Base-by-base conservation (phyloP, 331 rosid genomes). In the Prunus yedoensis region DNA sequence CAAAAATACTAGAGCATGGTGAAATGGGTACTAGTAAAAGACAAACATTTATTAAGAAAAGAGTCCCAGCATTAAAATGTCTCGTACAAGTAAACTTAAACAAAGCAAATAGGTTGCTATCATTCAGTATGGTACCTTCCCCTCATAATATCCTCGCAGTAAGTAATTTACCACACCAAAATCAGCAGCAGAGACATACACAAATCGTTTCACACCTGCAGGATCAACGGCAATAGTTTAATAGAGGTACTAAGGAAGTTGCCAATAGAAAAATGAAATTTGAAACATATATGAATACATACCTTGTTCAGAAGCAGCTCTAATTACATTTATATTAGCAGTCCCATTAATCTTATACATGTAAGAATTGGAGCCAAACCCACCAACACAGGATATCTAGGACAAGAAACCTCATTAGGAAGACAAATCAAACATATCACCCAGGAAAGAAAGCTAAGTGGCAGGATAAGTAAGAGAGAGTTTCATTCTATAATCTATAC, bases 271-370 rank as follows among this genome's bases (percentile, higher is more conserved):
- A n/a, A n/a, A n/a, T n/a, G n/a, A n/a, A n/a, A n/a, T n/a, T n/a
- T n/a, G n/a, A n/a, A n/a, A n/a, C n/a, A n/a, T n/a, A n/a, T n/a
- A n/a, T n/a, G n/a, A n/a, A n/a, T n/a, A n/a, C n/a, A n/a, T n/a
- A n/a, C n/a, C n/a, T n/a, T n/a, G n/a, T n/a, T n/a, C n/a, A n/a
- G n/a, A n/a, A 77, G 99, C 97, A 51, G 89, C 90, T 88, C 97
- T 84, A 64, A 94, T 86, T 65, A 97, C 99, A 83, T 92, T 94
- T 86, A 94, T 92, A 81, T 94, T 94, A 38, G 99, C 93, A 76
- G 97, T 92, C 73, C 97, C 99, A 66, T 94, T 94, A 74, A 94
- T 90, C 88, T 90, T 92, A 85, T 89, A 94, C 99, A 94, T 94
- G 74, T 89, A 75, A 0, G 99, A 85, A 86, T 87, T 90, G 83